Evolutionary conservation across 805 yeast species (phyloP), one percentile per base, ranked within the genome.

Genomic region (Wickerhamomyces queroliae): DNA sequence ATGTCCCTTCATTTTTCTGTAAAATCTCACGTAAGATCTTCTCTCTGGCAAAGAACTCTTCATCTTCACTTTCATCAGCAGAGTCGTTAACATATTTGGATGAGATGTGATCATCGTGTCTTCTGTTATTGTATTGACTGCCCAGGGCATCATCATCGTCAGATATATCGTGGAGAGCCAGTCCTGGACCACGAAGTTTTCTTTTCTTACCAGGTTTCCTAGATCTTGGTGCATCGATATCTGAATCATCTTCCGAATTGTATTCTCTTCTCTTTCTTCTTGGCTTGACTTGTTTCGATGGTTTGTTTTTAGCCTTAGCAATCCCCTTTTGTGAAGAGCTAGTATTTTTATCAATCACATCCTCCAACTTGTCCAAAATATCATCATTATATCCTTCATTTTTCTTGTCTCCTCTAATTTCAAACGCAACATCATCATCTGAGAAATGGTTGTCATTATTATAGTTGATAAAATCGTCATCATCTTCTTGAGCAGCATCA

Each of bases 1-100:
- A 31, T 1, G 30, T 12, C n/a, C 56, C 58, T 28, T 33, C 33
- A 22, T 46, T 40, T 11, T 20, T 25, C 13, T 44, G 44, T 21
- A 53, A 34, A 7, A 63, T 36, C 27, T 50, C 56, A 34, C 80
- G 73, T 33, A 78, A 61, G 40, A 63, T 58, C 40, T 66, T 64
- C 49, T 83, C 90, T 42, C 75, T 67, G 32, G 59, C 78, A 52
- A 74, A 82, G 52, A 82, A 82, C 23, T 49, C 67, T 3, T 50
- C 53, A 37, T 70, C 76, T 30, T 80, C 86, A 5, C 75, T 67
- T 10, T 72, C 80, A 49, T 80, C 85, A 52, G 80, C 88, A 2
- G 85, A 78, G 38, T 73, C 81, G 37, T 64, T 64, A 34, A 82
- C 72, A 46, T 60, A 72, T 40, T 72, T 78, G 4, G 80, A 61